phyloP scores from a whole-genome alignment of 345 rosid genomes.

The Odontarrhena argentea region DNA sequence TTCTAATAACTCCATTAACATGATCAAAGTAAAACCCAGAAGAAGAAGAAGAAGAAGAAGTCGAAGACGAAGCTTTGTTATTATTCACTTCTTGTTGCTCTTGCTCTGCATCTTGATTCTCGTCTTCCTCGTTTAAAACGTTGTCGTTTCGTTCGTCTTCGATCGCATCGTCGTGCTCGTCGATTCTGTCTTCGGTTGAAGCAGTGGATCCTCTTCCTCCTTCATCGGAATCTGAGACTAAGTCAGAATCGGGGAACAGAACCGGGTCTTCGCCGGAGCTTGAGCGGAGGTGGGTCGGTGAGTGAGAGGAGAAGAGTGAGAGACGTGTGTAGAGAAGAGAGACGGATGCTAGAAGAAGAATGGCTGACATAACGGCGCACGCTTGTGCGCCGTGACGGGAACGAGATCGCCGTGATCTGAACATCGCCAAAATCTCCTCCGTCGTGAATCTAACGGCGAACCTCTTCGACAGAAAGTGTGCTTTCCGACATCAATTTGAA shows the following conservation, averaged over 20 bases:
- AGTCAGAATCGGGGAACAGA: slow-evolving; percentile 45
- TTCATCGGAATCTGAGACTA: slow-evolving; percentile 60
- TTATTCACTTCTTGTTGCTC: slow-evolving; percentile 47
- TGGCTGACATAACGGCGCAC: slow-evolving; percentile 75
- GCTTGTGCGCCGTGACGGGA: slow-evolving; percentile 73
- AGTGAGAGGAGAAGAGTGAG: slow-evolving; percentile 55
- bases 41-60: slow-evolving; percentile 29
- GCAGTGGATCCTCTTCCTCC: slow-evolving; percentile 38
- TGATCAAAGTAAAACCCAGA: slow-evolving; percentile 77
- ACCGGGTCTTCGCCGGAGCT: slow-evolving; percentile 43
- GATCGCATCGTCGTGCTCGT: slow-evolving; percentile 80
- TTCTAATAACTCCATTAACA: slow-evolving; percentile 58
- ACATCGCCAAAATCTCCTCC: slow-evolving; percentile 25
- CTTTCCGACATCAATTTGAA: not conserved
- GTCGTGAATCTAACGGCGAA: slow-evolving; percentile 20
- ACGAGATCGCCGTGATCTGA: slow-evolving; percentile 69
- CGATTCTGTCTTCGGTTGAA: slow-evolving; percentile 61
- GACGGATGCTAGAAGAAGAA: slow-evolving; percentile 81
- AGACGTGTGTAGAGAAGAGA: slow-evolving; percentile 86
- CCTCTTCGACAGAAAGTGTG: too few relatives aligned
- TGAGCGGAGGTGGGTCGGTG: slow-evolving; percentile 41
- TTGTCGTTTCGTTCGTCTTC: slow-evolving; percentile 48
- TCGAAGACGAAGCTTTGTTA: slow-evolving; percentile 43
- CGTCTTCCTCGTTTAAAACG: slow-evolving; percentile 34
- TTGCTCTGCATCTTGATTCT: slow-evolving; percentile 45